phyloP scores from a whole-genome alignment of 768 basidiomycete species.

The Leucocoprinus leucothites region DNA sequence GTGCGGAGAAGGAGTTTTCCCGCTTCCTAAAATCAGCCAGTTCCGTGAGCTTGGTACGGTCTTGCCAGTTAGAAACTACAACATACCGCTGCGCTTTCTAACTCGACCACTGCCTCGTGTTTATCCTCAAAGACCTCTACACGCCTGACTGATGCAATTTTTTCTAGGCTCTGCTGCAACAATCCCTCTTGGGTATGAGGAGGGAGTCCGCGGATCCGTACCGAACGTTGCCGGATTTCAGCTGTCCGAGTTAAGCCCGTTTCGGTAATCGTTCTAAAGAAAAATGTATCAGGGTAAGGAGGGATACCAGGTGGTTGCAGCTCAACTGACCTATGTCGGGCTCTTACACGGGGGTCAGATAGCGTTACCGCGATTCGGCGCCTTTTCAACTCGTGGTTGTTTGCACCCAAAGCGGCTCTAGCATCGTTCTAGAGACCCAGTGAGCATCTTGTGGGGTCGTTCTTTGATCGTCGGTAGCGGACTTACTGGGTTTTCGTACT shows the following conservation, averaged over 20 bases:
- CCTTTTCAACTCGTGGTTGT: conserved; percentile 86
- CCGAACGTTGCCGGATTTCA: conserved; percentile 64
- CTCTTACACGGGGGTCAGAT: conserved; percentile 67
- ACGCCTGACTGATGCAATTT: conserved; percentile 64
- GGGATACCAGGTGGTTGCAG: background rate
- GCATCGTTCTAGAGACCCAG: conserved; percentile 56
- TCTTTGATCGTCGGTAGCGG: background rate
- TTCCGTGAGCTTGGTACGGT: background rate
- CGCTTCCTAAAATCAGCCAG: conserved; percentile 57
- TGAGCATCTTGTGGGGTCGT: background rate
- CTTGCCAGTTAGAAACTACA: background rate
- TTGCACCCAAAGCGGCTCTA: conserved; percentile 66
- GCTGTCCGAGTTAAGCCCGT: conserved; percentile 53
- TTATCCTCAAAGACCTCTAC: conserved; percentile 69
- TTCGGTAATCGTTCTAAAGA: conserved; percentile 28
- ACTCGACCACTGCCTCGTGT: conserved; percentile 61
- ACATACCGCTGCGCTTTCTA: conserved; percentile 64
- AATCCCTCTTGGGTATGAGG: conserved; percentile 83
- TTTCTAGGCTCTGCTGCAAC: conserved; percentile 86
- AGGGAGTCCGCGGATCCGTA: conserved; percentile 76
- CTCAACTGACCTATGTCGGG: conserved; percentile 44
- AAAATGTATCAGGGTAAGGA: background rate
- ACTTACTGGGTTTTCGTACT: conserved; percentile 80
- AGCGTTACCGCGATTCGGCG: conserved; percentile 88
- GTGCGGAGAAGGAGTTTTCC: conserved; percentile 71